phyloP scores from a whole-genome alignment of 129 eudicot genomes.

The Helianthus annuus region DNA sequence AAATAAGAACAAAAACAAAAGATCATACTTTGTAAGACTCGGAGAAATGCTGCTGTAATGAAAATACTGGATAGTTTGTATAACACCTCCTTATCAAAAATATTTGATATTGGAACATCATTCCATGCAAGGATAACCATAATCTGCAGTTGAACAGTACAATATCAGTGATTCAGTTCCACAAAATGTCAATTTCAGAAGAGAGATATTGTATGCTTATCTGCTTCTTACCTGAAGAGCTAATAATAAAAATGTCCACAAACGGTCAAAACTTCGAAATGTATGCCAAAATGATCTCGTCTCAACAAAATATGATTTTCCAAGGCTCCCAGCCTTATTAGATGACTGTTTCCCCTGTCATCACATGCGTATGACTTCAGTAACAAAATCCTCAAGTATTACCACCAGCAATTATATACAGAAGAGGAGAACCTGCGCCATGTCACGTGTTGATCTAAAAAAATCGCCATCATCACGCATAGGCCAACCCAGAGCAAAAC shows the following conservation, averaged over 20 bases:
- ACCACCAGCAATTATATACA: conserved; percentile 18
- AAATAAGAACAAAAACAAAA: conserved; percentile 1
- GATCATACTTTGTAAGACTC: conserved; percentile 82
- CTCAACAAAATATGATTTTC: conserved; percentile 86
- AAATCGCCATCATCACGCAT: conserved; percentile 99
- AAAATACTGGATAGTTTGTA: conserved; percentile 82
- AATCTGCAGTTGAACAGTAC: conserved; percentile 52
- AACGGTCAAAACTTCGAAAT: conserved; percentile 91
- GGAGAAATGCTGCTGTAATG: conserved; percentile 92
- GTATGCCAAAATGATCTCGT: conserved; percentile 89
- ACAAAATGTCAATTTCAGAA: conserved; percentile 16
- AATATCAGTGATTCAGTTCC: conserved; percentile 12
- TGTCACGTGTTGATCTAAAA: conserved; percentile 70
- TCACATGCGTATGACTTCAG: conserved; percentile 16
- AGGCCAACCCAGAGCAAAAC: conserved; percentile 98
- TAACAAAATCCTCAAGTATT: conserved; percentile 7
- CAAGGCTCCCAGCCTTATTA: conserved; percentile 48
- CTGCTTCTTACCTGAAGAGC: conserved; percentile 65
- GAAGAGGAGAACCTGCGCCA: conserved; percentile 41
- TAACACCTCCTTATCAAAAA: conserved; percentile 57
- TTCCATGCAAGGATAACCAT: conserved; percentile 85
- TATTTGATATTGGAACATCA: conserved; percentile 42
- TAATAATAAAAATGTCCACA: conserved; percentile 89
- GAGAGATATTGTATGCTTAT: neutral
- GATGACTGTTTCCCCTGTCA: conserved; percentile 64